Conservation (phyloP, 306 rosid species). For the Fragaria iinumae region DNA sequence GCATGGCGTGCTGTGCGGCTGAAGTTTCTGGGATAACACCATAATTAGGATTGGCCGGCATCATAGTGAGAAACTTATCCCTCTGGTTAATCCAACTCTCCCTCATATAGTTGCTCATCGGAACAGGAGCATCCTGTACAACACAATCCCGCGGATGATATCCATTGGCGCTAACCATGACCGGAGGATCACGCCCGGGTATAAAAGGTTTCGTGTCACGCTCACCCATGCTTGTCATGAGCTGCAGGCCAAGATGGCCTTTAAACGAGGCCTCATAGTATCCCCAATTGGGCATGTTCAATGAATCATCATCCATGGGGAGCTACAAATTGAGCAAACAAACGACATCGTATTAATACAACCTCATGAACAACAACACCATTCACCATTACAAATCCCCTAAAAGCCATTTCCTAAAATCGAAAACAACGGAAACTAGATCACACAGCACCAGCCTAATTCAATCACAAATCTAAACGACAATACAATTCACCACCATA, state of each 20-base stretch:
- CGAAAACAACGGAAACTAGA: background rate
- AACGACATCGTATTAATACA: constrained; percentile 19
- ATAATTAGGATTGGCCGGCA: constrained; percentile 61
- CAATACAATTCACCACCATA: background rate
- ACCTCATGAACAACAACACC: constrained; percentile 14
- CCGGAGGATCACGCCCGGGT: constrained; percentile 66
- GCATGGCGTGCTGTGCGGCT: constrained; percentile 56
- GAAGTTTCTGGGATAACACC: constrained; percentile 67
- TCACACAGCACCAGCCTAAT: background rate
- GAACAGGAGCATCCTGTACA: constrained; percentile 52
- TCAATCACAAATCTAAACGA: background rate
- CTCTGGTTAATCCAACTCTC: constrained; percentile 73
- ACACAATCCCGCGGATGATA: constrained; percentile 65
- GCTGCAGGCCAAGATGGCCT: constrained; percentile 89
- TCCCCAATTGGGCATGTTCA: constrained; percentile 97
- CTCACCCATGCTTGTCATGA: constrained; percentile 79
- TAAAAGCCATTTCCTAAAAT: constrained; percentile 6
- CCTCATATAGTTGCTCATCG: constrained; percentile 66
- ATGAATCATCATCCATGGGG: constrained; percentile 81
- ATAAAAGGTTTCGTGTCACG: constrained; percentile 67
- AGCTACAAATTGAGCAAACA: constrained; percentile 51
- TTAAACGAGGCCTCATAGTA: constrained; percentile 85
- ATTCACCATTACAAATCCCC: background rate
- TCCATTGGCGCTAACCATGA: constrained; percentile 57
- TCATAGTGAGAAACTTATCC: constrained; percentile 67